Evolutionary conservation across 2,329 filamentous ascomycete species (phyloP), one percentile per base, ranked within the genome.

Genomic region (Hysterium pulicare): DNA sequence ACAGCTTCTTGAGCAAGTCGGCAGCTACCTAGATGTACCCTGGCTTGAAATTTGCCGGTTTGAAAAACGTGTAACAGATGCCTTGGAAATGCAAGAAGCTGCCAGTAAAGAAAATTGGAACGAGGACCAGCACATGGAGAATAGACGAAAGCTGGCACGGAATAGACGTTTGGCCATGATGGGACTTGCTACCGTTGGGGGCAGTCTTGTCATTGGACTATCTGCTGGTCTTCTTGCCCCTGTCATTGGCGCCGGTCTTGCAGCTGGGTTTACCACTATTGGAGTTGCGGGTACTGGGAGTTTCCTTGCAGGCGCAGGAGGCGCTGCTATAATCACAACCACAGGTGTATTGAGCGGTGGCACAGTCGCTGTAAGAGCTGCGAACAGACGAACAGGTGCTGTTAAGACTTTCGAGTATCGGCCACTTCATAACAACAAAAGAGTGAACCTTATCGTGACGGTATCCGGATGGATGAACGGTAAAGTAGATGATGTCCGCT

Each of bases 391-490:
- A 54, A 97, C 87, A 1, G 91, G 93, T 11, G 84, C 90, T 1
- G 94, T 98, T 44, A 90, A 84, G 68, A 98, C 93, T 0, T 98
- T 97, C 60, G 93, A 98, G 68, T 98, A 97, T 64, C 82, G 91
- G 33, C 93, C 93, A 5, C 72, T 98, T 34, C 90, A 97, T 73
- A 98, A 98, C 71, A 97, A 97, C 69, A 98, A 98, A 70, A 79
- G 90, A 44, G 87, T 96, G 30, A 97, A 98, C 57, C 77, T 98
- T 22, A 93, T 98, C 50, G 83, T 98, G 30, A 97, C 93, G 0
- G 82, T 98, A 22, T 90, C 91, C 0, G 93, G 93, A 3, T 98
- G 93, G 93, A 94, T 98, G 86, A 96, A 89, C 31, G 93, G 94
- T 58, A 97, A 95, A 62, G 84, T 95, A 40, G 93, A 98, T 69